Percentiles rank a stretch among this genome's conserved stretches.
These are phyloP conservation scores for Hapsidospora chrysogenum DNA, from an alignment of 495 filamentous ascomycete species.

Conservation along the genomic window DNA sequence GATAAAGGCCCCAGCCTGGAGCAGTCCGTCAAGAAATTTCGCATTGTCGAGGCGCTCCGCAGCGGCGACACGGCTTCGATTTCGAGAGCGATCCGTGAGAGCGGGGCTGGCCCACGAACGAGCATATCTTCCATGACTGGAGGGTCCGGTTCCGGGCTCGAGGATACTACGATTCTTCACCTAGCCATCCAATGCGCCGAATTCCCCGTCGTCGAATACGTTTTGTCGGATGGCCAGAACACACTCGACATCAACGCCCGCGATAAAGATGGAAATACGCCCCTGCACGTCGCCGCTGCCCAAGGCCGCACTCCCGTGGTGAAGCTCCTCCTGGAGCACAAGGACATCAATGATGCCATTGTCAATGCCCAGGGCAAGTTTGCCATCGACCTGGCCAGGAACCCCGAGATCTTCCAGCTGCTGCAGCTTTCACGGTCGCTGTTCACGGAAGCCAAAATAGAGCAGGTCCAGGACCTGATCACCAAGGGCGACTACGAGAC, in stretches of 20 bases:
- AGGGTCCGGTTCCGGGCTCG: slow-evolving; percentile 29
- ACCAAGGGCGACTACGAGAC: slow-evolving; percentile 53
- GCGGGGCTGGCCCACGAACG: slow-evolving; percentile 26
- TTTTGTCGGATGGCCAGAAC: slow-evolving; percentile 52
- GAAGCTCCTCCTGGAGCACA: slow-evolving; percentile 58
- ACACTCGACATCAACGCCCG: slow-evolving; percentile 72
- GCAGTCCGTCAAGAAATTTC: slow-evolving; percentile 84
- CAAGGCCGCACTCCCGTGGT: slow-evolving; percentile 69
- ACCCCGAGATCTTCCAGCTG: slow-evolving; percentile 86
- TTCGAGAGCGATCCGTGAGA: slow-evolving; percentile 68
- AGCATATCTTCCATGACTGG: slow-evolving; percentile 35
- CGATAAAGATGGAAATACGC: slow-evolving; percentile 85
- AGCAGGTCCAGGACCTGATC: slow-evolving; percentile 65
- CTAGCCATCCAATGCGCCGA: slow-evolving; percentile 96
- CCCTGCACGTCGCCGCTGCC: slow-evolving; percentile 73
- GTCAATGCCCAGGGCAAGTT: slow-evolving; percentile 80
- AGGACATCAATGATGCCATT: slow-evolving; percentile 74
- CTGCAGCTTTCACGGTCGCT: slow-evolving; percentile 81
- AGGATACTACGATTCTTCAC: slow-evolving; percentile 79
- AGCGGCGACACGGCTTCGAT: slow-evolving; percentile 85
- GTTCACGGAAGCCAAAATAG: slow-evolving; percentile 73
- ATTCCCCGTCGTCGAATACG: slow-evolving; percentile 85
- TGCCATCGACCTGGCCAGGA: slow-evolving; percentile 76
- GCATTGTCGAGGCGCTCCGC: slow-evolving; percentile 79
- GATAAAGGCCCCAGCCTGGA: slow-evolving; percentile 52